phyloP scores from a whole-genome alignment of 495 filamentous ascomycete species.

The Rostrohypoxylon terebratum region DNA sequence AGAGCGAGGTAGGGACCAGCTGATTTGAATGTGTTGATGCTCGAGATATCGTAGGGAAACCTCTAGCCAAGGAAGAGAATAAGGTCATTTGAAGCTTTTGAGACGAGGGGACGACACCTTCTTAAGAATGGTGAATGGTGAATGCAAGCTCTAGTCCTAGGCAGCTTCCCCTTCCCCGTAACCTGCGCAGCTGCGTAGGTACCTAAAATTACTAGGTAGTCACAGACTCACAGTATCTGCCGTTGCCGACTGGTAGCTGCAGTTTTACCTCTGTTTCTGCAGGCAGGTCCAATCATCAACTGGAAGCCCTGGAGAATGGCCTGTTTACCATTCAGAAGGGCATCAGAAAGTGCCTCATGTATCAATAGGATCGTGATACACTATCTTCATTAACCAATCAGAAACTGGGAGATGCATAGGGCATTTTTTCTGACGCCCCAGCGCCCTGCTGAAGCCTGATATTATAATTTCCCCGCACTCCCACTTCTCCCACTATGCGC shows the following conservation, averaged over 20 bases:
- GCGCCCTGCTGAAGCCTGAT: no score
- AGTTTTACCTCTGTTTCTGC: conserved; percentile 5
- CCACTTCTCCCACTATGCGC: conserved; percentile 2
- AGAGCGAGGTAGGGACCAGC: conserved; percentile 23
- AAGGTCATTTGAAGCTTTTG: conserved; percentile 40
- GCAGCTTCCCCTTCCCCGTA: conserved; percentile 7
- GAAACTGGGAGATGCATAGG: no score
- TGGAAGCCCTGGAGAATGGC: conserved; percentile 2
- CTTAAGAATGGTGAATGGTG: not conserved
- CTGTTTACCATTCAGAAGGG: not conserved
- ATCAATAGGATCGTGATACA: no score
- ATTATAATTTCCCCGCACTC: conserved; percentile 28
- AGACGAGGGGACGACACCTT: conserved; percentile 30
- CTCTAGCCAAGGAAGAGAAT: conserved; percentile 39
- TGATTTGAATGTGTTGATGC: conserved; percentile 35
- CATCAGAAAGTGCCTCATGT: no score
- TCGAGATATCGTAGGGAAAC: conserved; percentile 44
- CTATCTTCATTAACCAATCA: no score
- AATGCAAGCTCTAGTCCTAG: not conserved
- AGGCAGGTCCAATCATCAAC: conserved; percentile 14
- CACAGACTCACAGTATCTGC: conserved; percentile 2
- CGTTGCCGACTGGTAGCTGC: not conserved
- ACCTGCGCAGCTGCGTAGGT: conserved; percentile 19
- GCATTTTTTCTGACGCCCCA: no score
- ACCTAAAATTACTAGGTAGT: conserved; percentile 27